Base-by-base conservation (phyloP, 2,329 filamentous ascomycete genomes). In the Neurospora crassa region DNA sequence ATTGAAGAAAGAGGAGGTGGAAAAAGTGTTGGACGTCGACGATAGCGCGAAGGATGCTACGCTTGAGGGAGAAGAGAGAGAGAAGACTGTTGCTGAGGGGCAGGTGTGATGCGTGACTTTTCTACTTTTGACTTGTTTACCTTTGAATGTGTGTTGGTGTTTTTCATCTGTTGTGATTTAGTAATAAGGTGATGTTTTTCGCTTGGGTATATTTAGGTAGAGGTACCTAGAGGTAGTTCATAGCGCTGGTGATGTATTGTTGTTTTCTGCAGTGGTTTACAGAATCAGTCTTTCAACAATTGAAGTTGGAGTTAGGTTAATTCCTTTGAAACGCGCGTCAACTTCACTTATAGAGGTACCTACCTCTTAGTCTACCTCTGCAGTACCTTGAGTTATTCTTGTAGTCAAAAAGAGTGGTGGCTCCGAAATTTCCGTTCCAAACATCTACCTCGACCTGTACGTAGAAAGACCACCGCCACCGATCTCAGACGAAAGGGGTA, bases 21-120 rank as follows among this genome's bases (percentile, higher is more conserved):
- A 75, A 63, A 71, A 76, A 70, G 76, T 78, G 40, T 68, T 79
- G 68, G 78, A 79, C 73, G 72, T 79, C 34, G 78, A 79, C 69
- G 78, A 79, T 69, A 78, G 78, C 69, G 78, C 77, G 3, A 78
- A 78, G 74, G 78, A 79, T 71, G 78, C 76, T 16, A 74, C 74
- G n/a, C 40, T 74, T 43, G 70, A 71, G 67, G 70, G 69, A 16
- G 71, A 70, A 69, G 69, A 70, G n/a, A 63, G 47, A 40, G 73
- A 75, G 68, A 67, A 73, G 37, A 68, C 37, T 68, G 43, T 74
- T 74, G 69, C 29, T 63, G 53, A 63, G 53, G 53, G 53, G 16
- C 53, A 63, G 53, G 29, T 63, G 29, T 63, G 16, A 63, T 37
- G 29, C 14, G 16, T 63, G 53, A 29, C 20, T 29, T 16, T 29